Evolutionary conservation across 768 basidiomycete species (phyloP), one percentile per base, ranked within the genome.

Genomic region (Boletus eberwhitei): DNA sequence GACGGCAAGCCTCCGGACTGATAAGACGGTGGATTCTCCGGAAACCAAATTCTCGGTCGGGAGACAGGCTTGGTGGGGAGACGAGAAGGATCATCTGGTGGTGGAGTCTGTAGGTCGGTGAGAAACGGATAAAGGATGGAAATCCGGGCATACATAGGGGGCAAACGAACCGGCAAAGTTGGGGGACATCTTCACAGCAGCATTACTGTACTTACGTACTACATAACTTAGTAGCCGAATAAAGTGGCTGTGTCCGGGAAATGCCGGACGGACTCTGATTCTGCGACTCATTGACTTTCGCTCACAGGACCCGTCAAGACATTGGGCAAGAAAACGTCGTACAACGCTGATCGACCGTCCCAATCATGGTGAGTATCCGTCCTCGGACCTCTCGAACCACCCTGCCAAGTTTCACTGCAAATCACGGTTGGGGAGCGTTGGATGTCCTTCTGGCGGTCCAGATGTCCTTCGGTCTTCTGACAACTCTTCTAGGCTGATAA

Each of bases 1-100:
- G 81, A 77, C 8, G 85, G 83, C 32, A 83, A 73, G 13, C 79
- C 85, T 14, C 88, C 88, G 13, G 84, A 84, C 69, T 89, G 88
- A 60, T 89, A 90, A 4, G 87, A 85, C 8, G 73, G 67, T 47
- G 72, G 67, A 50, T 63, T 69, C 45, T 71, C 57, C 17, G 80
- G 77, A 52, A 85, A 83, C 84, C 85, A 86, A 17, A 81, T 74
- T 52, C 77, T 67, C 54, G 29, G 67, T 51, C 55, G 65, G 66
- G 71, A 53, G n/a, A 42, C n/a, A 29, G 60, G 47, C 26, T 60
- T 64, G 6, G 54, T 54, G 1, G 37, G 22, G 3, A 62, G 52
- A 52, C 66, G 61, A 14, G 68, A 59, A 3, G 75, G 76, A 56
- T 83, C 82, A 59, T 86, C 85, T 41, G 85, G 84, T 4, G 82